Conservation (phyloP, 305 asterid genomes). For the Fraxinus platypoda region DNA sequence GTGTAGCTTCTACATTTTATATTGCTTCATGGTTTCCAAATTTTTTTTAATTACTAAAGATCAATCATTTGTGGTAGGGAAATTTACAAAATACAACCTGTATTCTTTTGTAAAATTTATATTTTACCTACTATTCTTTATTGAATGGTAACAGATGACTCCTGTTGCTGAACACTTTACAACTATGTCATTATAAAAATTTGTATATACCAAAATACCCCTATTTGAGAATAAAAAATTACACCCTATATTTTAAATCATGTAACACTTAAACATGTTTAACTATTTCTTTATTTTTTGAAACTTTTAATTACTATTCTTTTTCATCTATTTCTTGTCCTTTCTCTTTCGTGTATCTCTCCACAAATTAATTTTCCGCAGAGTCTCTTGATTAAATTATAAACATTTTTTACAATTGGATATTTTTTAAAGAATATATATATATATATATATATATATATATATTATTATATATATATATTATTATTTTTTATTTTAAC, state of each 20-base stretch:
- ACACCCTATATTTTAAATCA: background rate
- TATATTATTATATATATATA: too few relatives aligned
- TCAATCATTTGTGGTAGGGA: background rate
- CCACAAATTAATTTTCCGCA: background rate
- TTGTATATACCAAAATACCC: background rate
- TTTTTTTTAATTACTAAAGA: background rate
- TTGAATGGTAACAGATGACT: background rate
- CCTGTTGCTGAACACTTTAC: background rate
- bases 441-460: too few relatives aligned
- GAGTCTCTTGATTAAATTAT: background rate
- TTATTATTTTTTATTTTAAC: too few relatives aligned
- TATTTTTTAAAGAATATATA: too few relatives aligned
- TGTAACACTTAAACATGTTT: background rate
- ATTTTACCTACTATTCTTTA: background rate
- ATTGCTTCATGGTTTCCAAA: background rate
- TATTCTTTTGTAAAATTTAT: too few relatives aligned
- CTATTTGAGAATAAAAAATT: background rate
- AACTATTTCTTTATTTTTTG: background rate
- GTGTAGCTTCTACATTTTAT: background rate
- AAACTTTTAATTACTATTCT: background rate
- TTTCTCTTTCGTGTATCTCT: background rate
- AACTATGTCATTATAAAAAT: background rate
- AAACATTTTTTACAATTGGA: too few relatives aligned
- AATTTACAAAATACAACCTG: background rate
- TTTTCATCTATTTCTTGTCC: background rate